These are phyloP conservation scores for Dipodascus albidus DNA, from an alignment of 805 yeast species.

Conservation along the genomic window DNA sequence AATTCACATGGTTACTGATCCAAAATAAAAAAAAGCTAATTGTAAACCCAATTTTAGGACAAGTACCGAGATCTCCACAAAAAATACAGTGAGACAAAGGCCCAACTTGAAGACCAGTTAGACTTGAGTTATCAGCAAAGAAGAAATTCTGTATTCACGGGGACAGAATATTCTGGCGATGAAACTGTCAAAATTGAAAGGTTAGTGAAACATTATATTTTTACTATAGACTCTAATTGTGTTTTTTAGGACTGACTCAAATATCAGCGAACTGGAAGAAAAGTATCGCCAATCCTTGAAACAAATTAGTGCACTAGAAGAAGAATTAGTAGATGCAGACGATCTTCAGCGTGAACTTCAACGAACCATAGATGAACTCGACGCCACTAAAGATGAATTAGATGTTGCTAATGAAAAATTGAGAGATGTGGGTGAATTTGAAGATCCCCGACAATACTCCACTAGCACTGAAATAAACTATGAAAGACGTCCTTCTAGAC, in stretches of 20 bases:
- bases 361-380: constrained; percentile 23
- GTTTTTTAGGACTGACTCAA: constrained; percentile 25
- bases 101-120: constrained; percentile 5
- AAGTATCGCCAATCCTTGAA: constrained; percentile 29
- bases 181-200: constrained; percentile 23
- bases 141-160: constrained; percentile 4
- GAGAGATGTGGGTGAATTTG: neutral
- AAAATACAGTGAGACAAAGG: constrained; percentile 18
- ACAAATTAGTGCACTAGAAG: constrained; percentile 28
- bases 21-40: no score
- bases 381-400: constrained; percentile 25
- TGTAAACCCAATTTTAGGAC: no score
- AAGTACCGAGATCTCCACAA: constrained; percentile 21
- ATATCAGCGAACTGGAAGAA: constrained; percentile 25
- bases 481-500: neutral
- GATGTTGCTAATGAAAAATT: constrained; percentile 9
- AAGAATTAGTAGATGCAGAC: constrained; percentile 24
- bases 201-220: constrained; percentile 33
- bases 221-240: constrained; percentile 34
- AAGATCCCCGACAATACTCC: neutral
- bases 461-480: neutral
- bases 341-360: constrained; percentile 17
- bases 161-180: constrained; percentile 21
- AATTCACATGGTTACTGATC: neutral
- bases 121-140: neutral